phyloP scores from a whole-genome alignment of 345 rosid genomes.

The Gynandropsis gynandra region DNA sequence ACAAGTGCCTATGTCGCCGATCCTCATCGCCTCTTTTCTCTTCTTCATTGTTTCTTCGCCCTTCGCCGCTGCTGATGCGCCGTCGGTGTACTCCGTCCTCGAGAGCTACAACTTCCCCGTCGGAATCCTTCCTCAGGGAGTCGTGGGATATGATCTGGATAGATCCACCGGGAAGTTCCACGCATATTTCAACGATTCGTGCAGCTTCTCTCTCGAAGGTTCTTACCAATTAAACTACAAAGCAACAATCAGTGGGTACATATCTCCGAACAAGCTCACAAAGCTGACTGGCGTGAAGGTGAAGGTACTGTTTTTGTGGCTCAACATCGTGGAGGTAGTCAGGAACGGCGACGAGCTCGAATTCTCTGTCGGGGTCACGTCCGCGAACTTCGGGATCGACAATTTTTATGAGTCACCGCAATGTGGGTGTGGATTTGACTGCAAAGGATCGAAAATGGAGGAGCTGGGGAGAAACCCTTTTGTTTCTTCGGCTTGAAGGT shows the following conservation, averaged over 20 bases:
- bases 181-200: conserved; percentile 52
- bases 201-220: conserved; percentile 77
- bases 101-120: conserved; percentile 58
- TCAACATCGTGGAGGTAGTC: conserved; percentile 74
- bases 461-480: conserved; percentile 33
- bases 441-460: conserved; percentile 29
- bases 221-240: conserved; percentile 77
- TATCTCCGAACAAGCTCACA: conserved; percentile 50
- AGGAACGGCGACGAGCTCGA: conserved; percentile 55
- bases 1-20: conserved; percentile 14
- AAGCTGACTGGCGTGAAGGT: conserved; percentile 73
- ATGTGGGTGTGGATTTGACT: conserved; percentile 91
- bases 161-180: conserved; percentile 48
- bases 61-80: conserved; percentile 22
- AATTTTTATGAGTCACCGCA: conserved; percentile 82
- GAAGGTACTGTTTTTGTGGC: conserved; percentile 81
- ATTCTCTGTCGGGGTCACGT: conserved; percentile 90
- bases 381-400: conserved; percentile 64
- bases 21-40: conserved; percentile 19
- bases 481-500: conserved; percentile 46
- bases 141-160: conserved; percentile 56
- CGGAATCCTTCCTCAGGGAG: conserved; percentile 77
- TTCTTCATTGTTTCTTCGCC: conserved; percentile 24
- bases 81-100: conserved; percentile 57
- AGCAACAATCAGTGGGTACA: conserved; percentile 55